Conservation (phyloP, 192 early-diverging fungal species). For the Allomyces javanicus region DNA sequence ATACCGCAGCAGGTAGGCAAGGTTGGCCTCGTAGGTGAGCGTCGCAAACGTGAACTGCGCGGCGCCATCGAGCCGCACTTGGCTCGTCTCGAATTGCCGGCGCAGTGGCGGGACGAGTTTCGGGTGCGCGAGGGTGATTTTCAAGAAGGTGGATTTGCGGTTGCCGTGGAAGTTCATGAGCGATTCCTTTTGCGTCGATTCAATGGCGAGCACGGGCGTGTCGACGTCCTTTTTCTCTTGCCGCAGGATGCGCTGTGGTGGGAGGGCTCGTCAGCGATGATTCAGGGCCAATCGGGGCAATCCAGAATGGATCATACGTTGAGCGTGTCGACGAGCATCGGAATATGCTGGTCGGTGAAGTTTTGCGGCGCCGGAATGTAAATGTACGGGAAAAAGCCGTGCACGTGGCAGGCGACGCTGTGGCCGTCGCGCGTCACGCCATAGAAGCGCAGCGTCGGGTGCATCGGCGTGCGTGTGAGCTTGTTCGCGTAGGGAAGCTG, state of each 20-base stretch:
- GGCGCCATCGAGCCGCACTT: constrained; percentile 33
- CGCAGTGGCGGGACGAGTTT: constrained; percentile 11
- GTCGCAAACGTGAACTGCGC: constrained; percentile 27
- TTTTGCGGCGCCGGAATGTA: constrained; percentile 77
- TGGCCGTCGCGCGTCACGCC: constrained; percentile 81
- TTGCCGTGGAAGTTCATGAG: constrained; percentile 79
- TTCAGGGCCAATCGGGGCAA: constrained; percentile 14
- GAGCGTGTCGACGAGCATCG: constrained; percentile 14
- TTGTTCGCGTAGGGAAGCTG: constrained; percentile 3
- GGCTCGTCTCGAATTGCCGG: constrained; percentile 15
- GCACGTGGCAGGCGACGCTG: constrained; percentile 74
- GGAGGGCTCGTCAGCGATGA: constrained; percentile 7
- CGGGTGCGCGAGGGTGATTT: constrained; percentile 45
- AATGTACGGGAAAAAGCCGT: constrained; percentile 81
- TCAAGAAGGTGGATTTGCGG: constrained; percentile 56
- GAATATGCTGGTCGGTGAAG: constrained; percentile 40
- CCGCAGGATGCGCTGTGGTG: constrained; percentile 6
- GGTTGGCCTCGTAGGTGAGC: constrained; percentile 69
- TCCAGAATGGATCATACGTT: no score
- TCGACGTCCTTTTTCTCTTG: constrained; percentile 4
- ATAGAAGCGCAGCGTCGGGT: constrained; percentile 54
- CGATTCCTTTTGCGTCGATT: constrained; percentile 39
- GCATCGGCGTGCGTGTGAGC: background rate
- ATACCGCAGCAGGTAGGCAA: constrained; percentile 68
- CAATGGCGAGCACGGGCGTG: constrained; percentile 46